A percentile compares a stretch with the other conserved stretches of the same genome.
These are phyloP conservation scores for Fusarium austroafricanum DNA, from an alignment of 2,329 filamentous ascomycete species.

Conservation along the genomic window DNA sequence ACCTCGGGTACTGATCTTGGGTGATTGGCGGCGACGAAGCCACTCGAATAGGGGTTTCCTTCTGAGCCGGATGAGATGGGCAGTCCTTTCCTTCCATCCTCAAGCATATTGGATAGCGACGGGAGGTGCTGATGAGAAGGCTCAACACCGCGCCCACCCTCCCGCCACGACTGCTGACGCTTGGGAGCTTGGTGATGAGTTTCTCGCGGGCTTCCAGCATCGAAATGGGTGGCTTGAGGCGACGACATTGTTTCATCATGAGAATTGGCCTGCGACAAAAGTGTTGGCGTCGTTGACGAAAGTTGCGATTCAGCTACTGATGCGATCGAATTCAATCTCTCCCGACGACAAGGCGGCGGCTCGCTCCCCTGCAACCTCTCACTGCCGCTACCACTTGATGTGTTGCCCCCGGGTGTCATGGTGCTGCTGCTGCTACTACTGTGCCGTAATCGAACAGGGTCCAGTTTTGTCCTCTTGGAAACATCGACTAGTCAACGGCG, in stretches of 20 bases:
- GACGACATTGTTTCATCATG: constrained; percentile 59
- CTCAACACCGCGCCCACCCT: constrained; percentile 37
- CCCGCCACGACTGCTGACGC: constrained; percentile 47
- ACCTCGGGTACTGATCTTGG: constrained; percentile 46
- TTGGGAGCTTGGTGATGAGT: constrained; percentile 44
- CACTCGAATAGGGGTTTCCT: constrained; percentile 42
- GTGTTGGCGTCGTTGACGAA: constrained; percentile 53
- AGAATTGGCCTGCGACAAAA: constrained; percentile 52
- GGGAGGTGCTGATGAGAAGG: constrained; percentile 54
- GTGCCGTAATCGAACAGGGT: constrained; percentile 52
- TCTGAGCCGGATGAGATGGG: constrained; percentile 36
- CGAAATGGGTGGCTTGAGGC: constrained; percentile 54
- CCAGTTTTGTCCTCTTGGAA: constrained; percentile 62
- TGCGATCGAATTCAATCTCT: constrained; percentile 61
- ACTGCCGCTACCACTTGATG: constrained; percentile 56
- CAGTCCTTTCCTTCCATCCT: constrained; percentile 47
- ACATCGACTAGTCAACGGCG: constrained; percentile 50
- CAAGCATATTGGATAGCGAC: constrained; percentile 61
- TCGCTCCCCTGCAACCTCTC: constrained; percentile 63
- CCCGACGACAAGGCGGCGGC: constrained; percentile 58
- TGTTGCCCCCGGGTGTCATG: constrained; percentile 52
- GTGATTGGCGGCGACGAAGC: constrained; percentile 48
- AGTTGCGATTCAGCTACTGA: constrained; percentile 61
- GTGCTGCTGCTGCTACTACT: constrained; percentile 54
- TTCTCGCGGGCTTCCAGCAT: constrained; percentile 47